Base-by-base conservation (phyloP, 805 yeast genomes). In the Blastobotrys parvus region DNA sequence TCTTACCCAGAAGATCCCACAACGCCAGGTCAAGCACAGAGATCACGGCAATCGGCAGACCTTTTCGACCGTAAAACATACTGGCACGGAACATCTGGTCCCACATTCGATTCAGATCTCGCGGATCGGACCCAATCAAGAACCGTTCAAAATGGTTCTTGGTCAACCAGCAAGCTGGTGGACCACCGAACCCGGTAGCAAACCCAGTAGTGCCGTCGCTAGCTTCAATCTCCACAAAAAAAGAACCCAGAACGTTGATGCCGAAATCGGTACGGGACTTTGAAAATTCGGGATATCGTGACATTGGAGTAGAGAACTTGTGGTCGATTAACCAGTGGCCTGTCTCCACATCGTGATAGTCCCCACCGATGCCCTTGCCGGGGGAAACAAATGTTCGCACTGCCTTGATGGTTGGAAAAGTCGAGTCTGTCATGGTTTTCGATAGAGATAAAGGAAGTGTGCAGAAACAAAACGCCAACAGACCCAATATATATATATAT, bases 161-260 rank as follows among this genome's bases (percentile, higher is more conserved):
- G 42, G 67, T 68, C 35, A 71, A 55, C 73, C 75, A 68, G 51
- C 74, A 69, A 3, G 72, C 73, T 21, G 69, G 65, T 42, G 70
- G 70, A n/a, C 76, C 76, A 36, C 75, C 76, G 52, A 71, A 70
- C 16, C 75, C 76, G 33, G 75, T 71, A 15, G 75, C 75, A 44
- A 70, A 69, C 32, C 76, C 75, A 40, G 58, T 68, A 13, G 73
- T 64, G 42, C 76, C 76, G 51, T 70, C 74, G 15, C 65, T 56
- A 29, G 76, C 71, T 52, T 65, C 71, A 41, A 71, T 58, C 52
- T 71, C 74, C 41, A 71, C 69, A 56, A 70, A 69, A 59, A 71
- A 70, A 8, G 75, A 70, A 13, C 75, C 75, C 38, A 71, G 54
- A 13, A 71, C 76, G 52, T 71, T 71, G 58, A 71, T 68, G 44